phyloP scores from a whole-genome alignment of 2,329 filamentous ascomycete genomes.

The Neonectria sp. region DNA sequence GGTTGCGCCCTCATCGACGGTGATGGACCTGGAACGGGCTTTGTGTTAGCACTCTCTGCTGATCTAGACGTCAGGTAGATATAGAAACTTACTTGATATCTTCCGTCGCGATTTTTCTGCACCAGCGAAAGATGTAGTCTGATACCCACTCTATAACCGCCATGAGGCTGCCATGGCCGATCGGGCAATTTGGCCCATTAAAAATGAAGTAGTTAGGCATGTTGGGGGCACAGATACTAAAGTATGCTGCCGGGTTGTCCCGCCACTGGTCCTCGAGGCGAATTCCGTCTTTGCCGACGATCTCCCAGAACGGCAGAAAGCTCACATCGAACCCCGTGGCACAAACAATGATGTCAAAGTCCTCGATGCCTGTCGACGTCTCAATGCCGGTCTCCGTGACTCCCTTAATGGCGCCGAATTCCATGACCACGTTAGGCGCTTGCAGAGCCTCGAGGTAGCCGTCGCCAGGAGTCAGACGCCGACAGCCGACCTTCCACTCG shows the following conservation, averaged over 20 bases:
- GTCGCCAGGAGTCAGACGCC: constrained; percentile 42
- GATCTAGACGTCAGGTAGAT: background rate
- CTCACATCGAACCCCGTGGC: constrained; percentile 36
- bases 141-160: constrained; percentile 1
- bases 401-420: constrained; percentile 16
- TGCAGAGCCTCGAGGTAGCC: constrained; percentile 46
- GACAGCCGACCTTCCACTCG: constrained; percentile 40
- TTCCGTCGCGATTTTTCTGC: background rate
- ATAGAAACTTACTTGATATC: background rate
- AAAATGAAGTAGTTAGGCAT: constrained; percentile 27
- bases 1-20: constrained; percentile 9
- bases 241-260: constrained; percentile 22
- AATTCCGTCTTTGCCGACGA: constrained; percentile 15
- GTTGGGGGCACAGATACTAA: constrained; percentile 18
- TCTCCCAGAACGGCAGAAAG: constrained; percentile 16
- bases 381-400: constrained; percentile 23
- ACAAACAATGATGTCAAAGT: constrained; percentile 34
- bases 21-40: background rate
- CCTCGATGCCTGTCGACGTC: background rate
- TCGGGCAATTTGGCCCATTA: constrained; percentile 17
- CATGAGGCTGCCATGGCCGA: constrained; percentile 8
- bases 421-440: constrained; percentile 25
- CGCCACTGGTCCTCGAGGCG: constrained; percentile 22
- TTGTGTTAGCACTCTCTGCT: background rate
- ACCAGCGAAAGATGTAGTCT: background rate